Evolutionary conservation across 176 grass and related monocot genomes (phyloP).

Genomic region (Miscanthus lutarioriparius): DNA sequence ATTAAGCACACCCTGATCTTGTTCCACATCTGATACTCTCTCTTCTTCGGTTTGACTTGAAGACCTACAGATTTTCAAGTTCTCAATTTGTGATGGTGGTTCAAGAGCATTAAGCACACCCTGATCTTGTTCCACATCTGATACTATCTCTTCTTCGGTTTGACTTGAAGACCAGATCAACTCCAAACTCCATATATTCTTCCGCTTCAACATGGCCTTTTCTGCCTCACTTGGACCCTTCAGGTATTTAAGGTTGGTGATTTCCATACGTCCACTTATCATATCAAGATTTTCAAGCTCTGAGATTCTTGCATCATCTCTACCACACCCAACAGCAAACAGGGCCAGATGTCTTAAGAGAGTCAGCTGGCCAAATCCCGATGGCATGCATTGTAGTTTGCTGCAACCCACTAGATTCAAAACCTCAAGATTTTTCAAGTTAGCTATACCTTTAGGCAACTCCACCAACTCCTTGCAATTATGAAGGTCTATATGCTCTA

Average conservation of each 20-base stretch:
- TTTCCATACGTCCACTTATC: not conserved
- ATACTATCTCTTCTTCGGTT: not conserved
- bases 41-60: not conserved
- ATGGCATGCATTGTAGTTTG: not conserved
- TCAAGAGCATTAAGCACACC: not conserved
- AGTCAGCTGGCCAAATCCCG: not conserved
- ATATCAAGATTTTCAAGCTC: not conserved
- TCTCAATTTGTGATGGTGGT: not conserved
- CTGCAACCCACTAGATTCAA: too few species aligned
- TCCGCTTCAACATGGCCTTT: not conserved
- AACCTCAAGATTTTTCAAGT: not conserved
- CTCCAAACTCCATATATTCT: not conserved
- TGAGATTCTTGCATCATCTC: not conserved
- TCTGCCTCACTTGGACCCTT: not conserved
- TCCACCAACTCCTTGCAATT: not conserved
- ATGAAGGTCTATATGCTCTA: not conserved
- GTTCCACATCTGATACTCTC: not conserved
- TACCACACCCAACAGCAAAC: slow-evolving; percentile 1
- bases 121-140: not conserved
- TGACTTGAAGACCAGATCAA: not conserved
- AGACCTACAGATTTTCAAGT: not conserved
- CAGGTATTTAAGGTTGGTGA: not conserved
- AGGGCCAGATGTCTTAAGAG: not conserved
- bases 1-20: not conserved
- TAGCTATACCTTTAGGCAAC: not conserved